Evolutionary conservation across 1,284 basidiomycete species (phyloP).

Genomic region (Mycosarcoma mackinlayi): DNA sequence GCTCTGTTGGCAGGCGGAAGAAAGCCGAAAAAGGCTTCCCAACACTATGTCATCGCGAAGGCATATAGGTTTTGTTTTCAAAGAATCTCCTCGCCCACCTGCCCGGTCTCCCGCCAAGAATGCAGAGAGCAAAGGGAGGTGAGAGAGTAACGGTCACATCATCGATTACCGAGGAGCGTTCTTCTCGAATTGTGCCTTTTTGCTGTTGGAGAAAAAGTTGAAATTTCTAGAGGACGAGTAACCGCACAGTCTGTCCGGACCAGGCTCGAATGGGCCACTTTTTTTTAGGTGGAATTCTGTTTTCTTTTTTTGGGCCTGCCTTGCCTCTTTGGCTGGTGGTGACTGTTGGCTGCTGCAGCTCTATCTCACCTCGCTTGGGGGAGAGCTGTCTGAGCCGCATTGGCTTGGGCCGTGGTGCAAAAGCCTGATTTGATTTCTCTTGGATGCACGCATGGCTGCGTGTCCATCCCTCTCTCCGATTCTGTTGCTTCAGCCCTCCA

Average conservation of each 20-base stretch:
- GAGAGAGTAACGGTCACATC: background rate
- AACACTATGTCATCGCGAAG: slow-evolving; percentile 12
- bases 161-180: background rate
- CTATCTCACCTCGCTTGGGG: slow-evolving; percentile 8
- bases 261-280: slow-evolving; percentile 11
- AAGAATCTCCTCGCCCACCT: too few relatives aligned
- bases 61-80: background rate
- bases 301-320: too few relatives aligned
- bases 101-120: too few relatives aligned
- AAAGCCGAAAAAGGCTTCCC: slow-evolving; percentile 1
- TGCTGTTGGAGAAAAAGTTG: background rate
- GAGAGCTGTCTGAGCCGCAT: background rate
- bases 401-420: too few relatives aligned
- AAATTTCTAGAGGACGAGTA: background rate
- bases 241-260: too few relatives aligned
- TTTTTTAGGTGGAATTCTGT: background rate
- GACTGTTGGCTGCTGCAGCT: slow-evolving; percentile 8
- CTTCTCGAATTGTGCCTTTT: background rate
- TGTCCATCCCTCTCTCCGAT: too few relatives aligned
- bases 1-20: background rate
- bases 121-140: background rate
- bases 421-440: too few relatives aligned
- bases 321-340: background rate
- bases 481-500: too few relatives aligned
- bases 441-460: too few relatives aligned